Base-by-base conservation (phyloP, 2,329 filamentous ascomycete species). In the Colletotrichum ledebouriae region DNA sequence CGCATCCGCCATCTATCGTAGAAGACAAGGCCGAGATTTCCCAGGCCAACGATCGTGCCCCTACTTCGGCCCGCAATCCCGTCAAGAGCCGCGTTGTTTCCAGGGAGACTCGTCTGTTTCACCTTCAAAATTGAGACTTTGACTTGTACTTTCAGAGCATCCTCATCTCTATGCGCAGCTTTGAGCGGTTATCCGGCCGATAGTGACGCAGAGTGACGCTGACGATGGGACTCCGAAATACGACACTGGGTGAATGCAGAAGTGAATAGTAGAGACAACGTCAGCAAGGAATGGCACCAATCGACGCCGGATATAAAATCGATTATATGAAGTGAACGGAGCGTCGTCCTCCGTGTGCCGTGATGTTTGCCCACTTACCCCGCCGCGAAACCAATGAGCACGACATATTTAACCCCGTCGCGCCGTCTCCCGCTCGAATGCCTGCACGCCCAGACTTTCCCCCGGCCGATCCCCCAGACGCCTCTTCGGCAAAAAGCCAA, bases 391-490 rank as follows among this genome's bases (percentile, higher is more conserved):
- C 60, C 53, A 63, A 49, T 53, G 22, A 29, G 49, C 11, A 2
- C 34, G 25, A 29, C 13, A n/a, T 42, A 37, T 59, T 59, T 59
- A 55, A 25, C 49, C 39, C 61, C 53, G 29, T 13, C 41, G 37
- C 22, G 15, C 41, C 22, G 33, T 12, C n/a, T 20, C 22, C 33
- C 37, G 22, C 47, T 53, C 15, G 15, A 52, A 49, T 56, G 33
- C 33, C 39, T 65, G 33, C 47, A 49, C 33, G 55, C 65, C 65
- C 41, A 68, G 65, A 68, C 53, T 46, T 53, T 55, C 13, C 55
- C 61, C 47, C 65, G 49, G 61, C 61, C 50, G 49, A 56, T 59
- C 25, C 60, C 55, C 61, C 61, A 44, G 55, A 68, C 34, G 49
- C 47, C 53, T 53, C 22, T 59, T 65, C 61, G 55, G 65, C 65